Base-by-base conservation (phyloP, 306 rosid species). In the Sphenostylis stenocarpa region DNA sequence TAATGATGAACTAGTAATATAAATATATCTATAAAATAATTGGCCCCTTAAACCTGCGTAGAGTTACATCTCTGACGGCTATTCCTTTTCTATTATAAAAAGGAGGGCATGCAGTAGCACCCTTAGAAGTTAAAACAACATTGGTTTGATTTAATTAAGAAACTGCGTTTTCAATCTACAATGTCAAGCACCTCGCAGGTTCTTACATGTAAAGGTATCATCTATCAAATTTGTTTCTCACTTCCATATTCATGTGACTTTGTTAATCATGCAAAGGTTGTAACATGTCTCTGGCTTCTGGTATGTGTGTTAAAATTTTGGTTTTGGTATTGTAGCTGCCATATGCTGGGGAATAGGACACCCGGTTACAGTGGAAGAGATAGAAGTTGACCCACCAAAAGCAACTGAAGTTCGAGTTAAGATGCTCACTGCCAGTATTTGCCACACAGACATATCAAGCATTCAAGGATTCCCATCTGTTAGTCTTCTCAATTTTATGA, bases 341-440 rank as follows among this genome's bases (percentile, higher is more conserved):
- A 81, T 89, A 58, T 87, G 93, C 36, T 87, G 91, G 93, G 91
- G 83, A 3, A 0, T 19, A 2, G 91, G 84, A 4, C 61, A 87
- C 13, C 14, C 70, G 2, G 52, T 79, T 45, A 89, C 70, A 13
- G 52, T 87, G 75, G 91, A 87, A 65, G 94, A 87, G 75, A 89
- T 89, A 61, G 49, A 77, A 78, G 84, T 89, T 12, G 88, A 89
- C 0, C 87, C 94, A 52, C 94, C 94, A 11, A 82, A 72, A 34
- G 52, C 75, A 36, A 38, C 53, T 0, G 90, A 89, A 87, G 90
- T 84, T 60, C 61, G 91, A 9, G 77, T 89, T 6, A 89, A 87
- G 84, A 82, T 87, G 84, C 76, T 89, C 4, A 75, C 85, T 82
- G 85, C 94, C 4, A 87, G 94, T 85, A 0, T 87, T 4, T 85